phyloP scores from a whole-genome alignment of 2,329 filamentous ascomycete species.

The Penicillium brevicompactum region DNA sequence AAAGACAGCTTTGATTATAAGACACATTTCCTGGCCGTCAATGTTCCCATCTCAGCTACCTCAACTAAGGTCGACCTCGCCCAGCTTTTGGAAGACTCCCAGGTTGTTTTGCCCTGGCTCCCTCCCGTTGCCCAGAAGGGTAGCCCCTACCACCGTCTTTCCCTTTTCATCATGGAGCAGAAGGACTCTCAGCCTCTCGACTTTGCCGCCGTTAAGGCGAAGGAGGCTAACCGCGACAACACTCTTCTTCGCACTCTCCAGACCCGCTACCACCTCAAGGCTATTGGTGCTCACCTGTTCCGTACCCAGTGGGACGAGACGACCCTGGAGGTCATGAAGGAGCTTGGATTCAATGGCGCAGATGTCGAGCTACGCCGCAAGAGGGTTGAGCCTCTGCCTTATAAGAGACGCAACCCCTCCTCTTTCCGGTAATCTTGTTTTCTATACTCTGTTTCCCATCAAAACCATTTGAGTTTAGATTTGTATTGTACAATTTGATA shows the following conservation, averaged over 20 bases:
- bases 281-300: conserved; percentile 87
- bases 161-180: conserved; percentile 83
- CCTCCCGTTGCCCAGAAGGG: conserved; percentile 88
- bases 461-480: conserved; percentile 29
- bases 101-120: conserved; percentile 78
- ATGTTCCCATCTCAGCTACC: conserved; percentile 66
- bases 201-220: conserved; percentile 57
- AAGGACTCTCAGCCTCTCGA: conserved; percentile 62
- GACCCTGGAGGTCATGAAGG: conserved; percentile 83
- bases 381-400: conserved; percentile 69
- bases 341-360: conserved; percentile 71
- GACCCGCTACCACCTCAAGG: conserved; percentile 66
- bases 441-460: conserved; percentile 22
- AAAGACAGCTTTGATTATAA: conserved; percentile 75
- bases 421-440: conserved; percentile 43
- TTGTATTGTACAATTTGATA: conserved; percentile 46
- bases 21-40: conserved; percentile 84
- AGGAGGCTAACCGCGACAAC: conserved; percentile 58
- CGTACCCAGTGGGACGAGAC: conserved; percentile 85
- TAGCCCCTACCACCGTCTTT: conserved; percentile 84
- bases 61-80: conserved; percentile 66
- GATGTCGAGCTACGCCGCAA: conserved; percentile 84
- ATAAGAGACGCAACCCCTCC: conserved; percentile 60
- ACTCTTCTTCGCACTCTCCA: conserved; percentile 78
- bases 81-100: conserved; percentile 60